Evolutionary conservation across 495 filamentous ascomycete genomes (phyloP), one percentile per base, ranked within the genome.

Genomic region (Venustampulla echinocandica): DNA sequence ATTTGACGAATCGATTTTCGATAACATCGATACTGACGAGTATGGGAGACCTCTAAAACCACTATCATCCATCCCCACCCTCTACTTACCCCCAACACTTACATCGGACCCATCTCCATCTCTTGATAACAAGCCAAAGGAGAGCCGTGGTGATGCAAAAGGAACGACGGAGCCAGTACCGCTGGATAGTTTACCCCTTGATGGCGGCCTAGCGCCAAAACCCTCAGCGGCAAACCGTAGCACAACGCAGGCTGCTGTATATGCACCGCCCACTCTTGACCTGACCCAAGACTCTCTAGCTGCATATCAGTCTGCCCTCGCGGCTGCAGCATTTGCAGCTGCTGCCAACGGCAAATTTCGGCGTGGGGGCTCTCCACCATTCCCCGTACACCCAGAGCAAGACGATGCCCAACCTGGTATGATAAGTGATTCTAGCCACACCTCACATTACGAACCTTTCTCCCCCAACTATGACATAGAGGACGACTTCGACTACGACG

Each of bases 1-100:
- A 13, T 88, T 90, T 54, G 85, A 90, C 52, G 85, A 90, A 56
- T 85, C 83, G 19, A 75, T 88, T 22, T 88, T 90, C 54, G 85
- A 90, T 56, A 71, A 80, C 25, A 71, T 80, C 17, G 72, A 77
- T 50, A 77, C 73, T 0, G 73, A 77, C 47, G 38, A 67, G 48
- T 76, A 73, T 46, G 74, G 74, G 6, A 66, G 73, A 11, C 74
- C 74, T 2, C 66, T 77, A 13, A 71, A 70, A 45, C 66, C 73
- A 47, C 55, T 77, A 10, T 74, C 74, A 47, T 62, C 48, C n/a
- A 25, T 53, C 4, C 48, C 56, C 18, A 53, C 56, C 13, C 32
- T 54, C 6, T 55, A 53, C 30, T 55, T 49, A 22, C 56, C 56
- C 15, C 52, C 56, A 19, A 50, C 24, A 3, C 10, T 53, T 6